Evolutionary conservation across 2,329 filamentous ascomycete species (phyloP).

Genomic region (Trichoderma aggressivum): DNA sequence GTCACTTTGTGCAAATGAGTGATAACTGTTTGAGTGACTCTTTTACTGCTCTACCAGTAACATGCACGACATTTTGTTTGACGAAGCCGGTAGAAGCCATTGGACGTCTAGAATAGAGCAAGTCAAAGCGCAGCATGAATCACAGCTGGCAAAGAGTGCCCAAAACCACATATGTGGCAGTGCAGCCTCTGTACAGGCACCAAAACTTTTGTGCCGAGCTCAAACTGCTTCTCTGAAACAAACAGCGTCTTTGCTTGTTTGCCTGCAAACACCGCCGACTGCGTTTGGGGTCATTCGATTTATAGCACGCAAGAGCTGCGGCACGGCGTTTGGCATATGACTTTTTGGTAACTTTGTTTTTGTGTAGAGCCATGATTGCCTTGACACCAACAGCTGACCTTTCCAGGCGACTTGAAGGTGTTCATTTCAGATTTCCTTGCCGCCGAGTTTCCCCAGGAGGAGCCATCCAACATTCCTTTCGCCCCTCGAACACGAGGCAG

Average conservation of each 20-base stretch:
- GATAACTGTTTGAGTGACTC: neutral
- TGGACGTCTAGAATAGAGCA: neutral
- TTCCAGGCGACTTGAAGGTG: neutral
- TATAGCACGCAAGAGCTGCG: neutral
- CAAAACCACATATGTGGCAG: neutral
- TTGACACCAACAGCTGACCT: neutral
- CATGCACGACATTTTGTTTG: neutral
- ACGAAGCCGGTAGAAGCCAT: neutral
- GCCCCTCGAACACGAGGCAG: neutral
- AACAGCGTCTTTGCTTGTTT: neutral
- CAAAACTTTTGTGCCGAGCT: neutral
- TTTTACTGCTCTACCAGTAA: neutral
- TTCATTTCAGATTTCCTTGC: neutral
- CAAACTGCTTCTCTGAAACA: slow-evolving; percentile 1
- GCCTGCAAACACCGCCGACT: neutral
- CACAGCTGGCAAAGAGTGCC: neutral
- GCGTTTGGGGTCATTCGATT: neutral
- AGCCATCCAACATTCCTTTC: neutral
- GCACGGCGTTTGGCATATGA: neutral
- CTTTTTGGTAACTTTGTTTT: neutral
- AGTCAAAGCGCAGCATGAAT: neutral
- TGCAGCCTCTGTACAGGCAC: neutral
- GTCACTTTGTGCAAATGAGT: neutral
- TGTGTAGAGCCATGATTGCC: neutral
- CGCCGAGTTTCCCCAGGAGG: neutral